phyloP scores from a whole-genome alignment of 768 basidiomycete species.

The Terana coerulea region DNA sequence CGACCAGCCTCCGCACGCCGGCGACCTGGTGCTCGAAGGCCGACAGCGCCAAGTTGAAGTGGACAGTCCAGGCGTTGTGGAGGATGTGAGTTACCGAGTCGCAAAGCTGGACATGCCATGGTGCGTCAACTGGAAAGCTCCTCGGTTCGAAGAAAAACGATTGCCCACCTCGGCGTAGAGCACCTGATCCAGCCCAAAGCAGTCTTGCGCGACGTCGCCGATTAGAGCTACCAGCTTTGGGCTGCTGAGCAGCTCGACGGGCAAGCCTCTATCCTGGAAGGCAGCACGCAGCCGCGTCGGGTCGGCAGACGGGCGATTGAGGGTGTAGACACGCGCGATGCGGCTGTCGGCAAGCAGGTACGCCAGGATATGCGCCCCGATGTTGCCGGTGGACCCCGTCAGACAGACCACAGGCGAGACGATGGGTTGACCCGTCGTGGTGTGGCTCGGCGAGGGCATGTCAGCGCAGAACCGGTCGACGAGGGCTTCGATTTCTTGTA shows the following conservation, averaged over 20 bases:
- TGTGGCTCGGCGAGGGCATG: background rate
- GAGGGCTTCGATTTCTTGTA: background rate
- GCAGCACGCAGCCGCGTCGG: background rate
- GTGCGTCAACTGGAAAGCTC: too few species aligned
- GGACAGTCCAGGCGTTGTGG: constrained; percentile 8
- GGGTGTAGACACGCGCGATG: constrained; percentile 8
- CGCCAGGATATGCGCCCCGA: constrained; percentile 13
- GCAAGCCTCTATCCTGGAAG: constrained; percentile 7
- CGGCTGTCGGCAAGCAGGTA: constrained; percentile 6
- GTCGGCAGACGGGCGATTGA: constrained; percentile 11
- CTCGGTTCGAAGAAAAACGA: too few species aligned
- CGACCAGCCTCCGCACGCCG: background rate
- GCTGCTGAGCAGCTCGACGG: constrained; percentile 6
- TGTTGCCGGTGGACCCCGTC: constrained; percentile 13
- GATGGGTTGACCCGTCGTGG: background rate
- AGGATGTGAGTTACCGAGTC: constrained; percentile 7
- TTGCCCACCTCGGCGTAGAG: constrained; percentile 9
- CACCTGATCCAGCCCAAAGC: constrained; percentile 7
- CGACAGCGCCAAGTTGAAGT: constrained; percentile 2
- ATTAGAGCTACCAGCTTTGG: constrained; percentile 3
- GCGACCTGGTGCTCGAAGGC: constrained; percentile 3
- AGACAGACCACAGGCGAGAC: constrained; percentile 3
- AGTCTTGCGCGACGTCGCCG: constrained; percentile 4
- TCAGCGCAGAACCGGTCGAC: constrained; percentile 2
- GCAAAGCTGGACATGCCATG: background rate